Evolutionary conservation across 164 flowering plant genomes (phyloP), one percentile per base, ranked within the genome.

Genomic region (Chloranthus sessilifolius): DNA sequence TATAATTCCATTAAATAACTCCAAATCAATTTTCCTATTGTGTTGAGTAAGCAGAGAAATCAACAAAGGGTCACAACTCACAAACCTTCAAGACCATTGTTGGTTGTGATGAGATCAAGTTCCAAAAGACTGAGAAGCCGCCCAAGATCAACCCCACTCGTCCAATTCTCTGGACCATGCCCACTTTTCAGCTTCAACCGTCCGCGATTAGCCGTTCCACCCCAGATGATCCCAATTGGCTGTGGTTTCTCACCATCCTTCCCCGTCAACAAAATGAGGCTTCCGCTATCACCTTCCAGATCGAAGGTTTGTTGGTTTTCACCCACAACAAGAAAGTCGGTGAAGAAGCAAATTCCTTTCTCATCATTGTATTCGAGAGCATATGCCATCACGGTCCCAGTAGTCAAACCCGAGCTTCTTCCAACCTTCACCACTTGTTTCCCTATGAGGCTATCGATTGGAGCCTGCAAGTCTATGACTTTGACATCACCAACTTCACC

Each of bases 121-220:
- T 89, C 94, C 40, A 89, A 86, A 39, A 89, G 88, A 53, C 86
- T 90, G 40, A 89, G 95, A 57, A 89, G 90, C 31, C 97, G 88
- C 7, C 97, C 95, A 52, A 89, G 95, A 69, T 89, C 97, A 60
- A 89, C 97, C 33, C 90, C 97, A 69, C 95, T 89, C 2, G 97
- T 89, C 97, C 97, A 89, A 59, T 86, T 89, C 63, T 79, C 95
- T 1, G 97, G 97, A 48, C 90, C 83, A 57, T 76, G 74, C 21
- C 97, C 97, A 54, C 73, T 79, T 63, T 81, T 89, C 16, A 89
- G 67, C 72, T 89, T 89, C 65, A 89, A 59, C 2, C 97, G 68
- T n/a, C 97, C 97, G 17, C 97, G 77, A 56, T 89, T 86, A 17
- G 97, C 92, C n/a, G 97, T 89, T 23, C 97, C 97, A 57, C 97